A percentile compares a stretch with the other conserved stretches of the same genome.
Evolutionary conservation across 2,329 filamentous ascomycete genomes (phyloP).

Genomic region (Monascus ruber): DNA sequence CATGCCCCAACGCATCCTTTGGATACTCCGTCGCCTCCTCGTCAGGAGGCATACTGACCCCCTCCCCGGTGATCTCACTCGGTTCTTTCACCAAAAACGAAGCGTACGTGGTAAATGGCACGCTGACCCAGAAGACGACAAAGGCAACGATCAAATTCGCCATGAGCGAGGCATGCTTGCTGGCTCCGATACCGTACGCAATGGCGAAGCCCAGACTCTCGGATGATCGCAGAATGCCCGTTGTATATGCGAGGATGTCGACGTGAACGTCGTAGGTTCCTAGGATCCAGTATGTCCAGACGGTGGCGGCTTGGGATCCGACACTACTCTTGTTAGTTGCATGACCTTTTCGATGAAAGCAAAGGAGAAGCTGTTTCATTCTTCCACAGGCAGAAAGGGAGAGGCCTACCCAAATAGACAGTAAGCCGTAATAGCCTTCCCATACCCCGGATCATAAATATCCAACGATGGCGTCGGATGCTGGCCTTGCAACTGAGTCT

Average conservation of each 20-base stretch:
- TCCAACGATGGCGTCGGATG: neutral
- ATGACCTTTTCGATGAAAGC: no score
- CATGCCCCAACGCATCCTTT: no score
- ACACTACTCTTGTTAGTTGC: neutral
- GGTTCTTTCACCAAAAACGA: no score
- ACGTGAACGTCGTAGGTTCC: neutral
- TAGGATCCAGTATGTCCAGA: slow-evolving; percentile 1
- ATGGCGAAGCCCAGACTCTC: neutral
- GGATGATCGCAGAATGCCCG: neutral
- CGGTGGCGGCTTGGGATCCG: neutral
- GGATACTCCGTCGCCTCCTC: no score
- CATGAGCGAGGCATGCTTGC: neutral
- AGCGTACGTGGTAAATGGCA: neutral
- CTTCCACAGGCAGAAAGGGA: no score
- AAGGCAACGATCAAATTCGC: neutral
- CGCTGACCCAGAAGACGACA: slow-evolving; percentile 1
- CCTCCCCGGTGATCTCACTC: no score
- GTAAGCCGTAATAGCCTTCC: neutral
- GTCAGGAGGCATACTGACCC: no score
- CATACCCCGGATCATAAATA: neutral
- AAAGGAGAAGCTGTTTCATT: no score
- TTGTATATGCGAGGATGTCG: neutral
- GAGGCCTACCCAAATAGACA: neutral
- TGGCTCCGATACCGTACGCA: neutral
- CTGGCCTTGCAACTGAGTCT: neutral